A percentile compares a stretch with the other conserved stretches of the same genome.
Conservation (phyloP, 306 rosid genomes). For the Citrullus colocynthis region DNA sequence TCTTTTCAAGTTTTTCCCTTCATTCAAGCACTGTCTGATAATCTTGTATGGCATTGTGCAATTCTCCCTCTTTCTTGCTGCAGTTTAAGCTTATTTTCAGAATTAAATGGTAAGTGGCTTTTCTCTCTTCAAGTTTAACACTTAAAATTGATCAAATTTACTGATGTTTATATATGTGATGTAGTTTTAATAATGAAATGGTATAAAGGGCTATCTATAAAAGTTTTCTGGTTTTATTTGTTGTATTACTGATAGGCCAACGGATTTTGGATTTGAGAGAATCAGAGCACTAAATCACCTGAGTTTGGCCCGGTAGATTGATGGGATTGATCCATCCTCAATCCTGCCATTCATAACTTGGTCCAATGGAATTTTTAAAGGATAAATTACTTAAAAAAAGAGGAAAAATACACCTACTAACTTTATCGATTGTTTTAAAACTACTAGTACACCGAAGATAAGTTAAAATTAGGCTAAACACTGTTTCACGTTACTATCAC, state of each 20-base stretch:
- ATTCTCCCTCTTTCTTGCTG: not conserved
- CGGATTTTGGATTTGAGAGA: not conserved
- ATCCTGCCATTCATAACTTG: not conserved
- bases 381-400: too few species aligned
- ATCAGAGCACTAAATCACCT: not conserved
- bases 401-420: too few species aligned
- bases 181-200: not conserved
- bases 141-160: not conserved
- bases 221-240: not conserved
- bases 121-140: not conserved
- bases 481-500: too few species aligned
- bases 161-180: not conserved
- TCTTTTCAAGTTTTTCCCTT: not conserved
- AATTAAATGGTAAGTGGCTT: not conserved
- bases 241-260: not conserved
- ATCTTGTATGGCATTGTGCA: not conserved
- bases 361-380: not conserved
- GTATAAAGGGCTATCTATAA: not conserved
- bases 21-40: not conserved
- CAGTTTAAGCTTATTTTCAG: not conserved
- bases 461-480: too few species aligned
- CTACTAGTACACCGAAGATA: too few species aligned
- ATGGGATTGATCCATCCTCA: not conserved
- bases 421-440: too few species aligned
- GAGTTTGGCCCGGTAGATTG: not conserved